Base-by-base conservation (phyloP, 2,329 filamentous ascomycete genomes). In the Paecilomyces fulvus region DNA sequence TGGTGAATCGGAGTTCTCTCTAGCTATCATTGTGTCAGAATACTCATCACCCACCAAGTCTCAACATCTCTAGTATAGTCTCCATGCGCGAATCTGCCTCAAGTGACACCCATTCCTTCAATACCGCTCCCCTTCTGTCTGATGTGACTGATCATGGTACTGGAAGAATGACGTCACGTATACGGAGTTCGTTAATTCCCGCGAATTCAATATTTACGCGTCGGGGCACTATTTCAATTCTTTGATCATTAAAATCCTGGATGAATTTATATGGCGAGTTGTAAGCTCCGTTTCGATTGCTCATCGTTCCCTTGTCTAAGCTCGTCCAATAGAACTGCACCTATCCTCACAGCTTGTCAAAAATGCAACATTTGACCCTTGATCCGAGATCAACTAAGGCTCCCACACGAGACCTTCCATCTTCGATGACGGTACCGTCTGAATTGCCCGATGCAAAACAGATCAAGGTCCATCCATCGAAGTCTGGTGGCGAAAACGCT, bases 381-480 rank as follows among this genome's bases (percentile, higher is more conserved):
- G 70, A 77, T 50, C 74, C 74, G 1, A 63, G 61, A 2, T 60
- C 68, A 11, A 63, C 69, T 0, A 61, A 70, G 49, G 61, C 72
- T 3, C 75, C 77, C 4, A 76, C 72, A 1, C 71, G 74, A 30
- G 69, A 77, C 56, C 57, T 72, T 5, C 60, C 66, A 12, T 54
- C 61, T 1, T 30, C 54, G 2, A 54, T 56, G 12, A 20, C 59
- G 9, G 58, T 71, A 3, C 70, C 76, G 2, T 55, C 63, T 12
- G 60, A 64, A 8, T 64, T 80, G 0, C 77, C 78, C 7, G 59
- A 67, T 8, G 71, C 77, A n/a, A 79, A 76, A 59, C 68, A 73
- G 50, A 75, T 70, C 49, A 77, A 77, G 57, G 53, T 73, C 3
- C 73, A 79, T 61, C 77, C 78, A 1, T 65, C 67, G 1, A 63